phyloP scores from a whole-genome alignment of 805 yeast species.

The Pichia ethanolica region DNA sequence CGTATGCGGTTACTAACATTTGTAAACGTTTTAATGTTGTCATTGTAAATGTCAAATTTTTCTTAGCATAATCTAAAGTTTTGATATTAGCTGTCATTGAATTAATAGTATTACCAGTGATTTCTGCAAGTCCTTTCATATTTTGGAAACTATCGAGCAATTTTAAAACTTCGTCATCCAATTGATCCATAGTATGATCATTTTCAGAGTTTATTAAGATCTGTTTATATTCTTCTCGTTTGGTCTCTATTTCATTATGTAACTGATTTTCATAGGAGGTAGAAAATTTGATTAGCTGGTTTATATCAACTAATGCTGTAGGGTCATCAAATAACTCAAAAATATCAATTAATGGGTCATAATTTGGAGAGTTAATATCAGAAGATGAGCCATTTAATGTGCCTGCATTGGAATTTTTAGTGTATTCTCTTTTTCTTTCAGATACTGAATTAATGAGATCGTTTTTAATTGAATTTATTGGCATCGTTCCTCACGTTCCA shows the following conservation, averaged over 20 bases:
- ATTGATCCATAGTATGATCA: slow-evolving; percentile 16
- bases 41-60: slow-evolving; percentile 77
- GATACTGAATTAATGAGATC: not conserved
- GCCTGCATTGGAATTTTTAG: not conserved
- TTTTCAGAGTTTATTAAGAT: slow-evolving; percentile 11
- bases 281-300: slow-evolving; percentile 42
- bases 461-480: not conserved
- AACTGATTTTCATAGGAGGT: slow-evolving; percentile 43
- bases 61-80: slow-evolving; percentile 71
- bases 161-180: slow-evolving; percentile 30
- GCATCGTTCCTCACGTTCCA: not conserved
- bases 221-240: slow-evolving; percentile 30
- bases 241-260: slow-evolving; percentile 35
- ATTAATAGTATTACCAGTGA: slow-evolving; percentile 57
- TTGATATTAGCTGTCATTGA: slow-evolving; percentile 73
- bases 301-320: slow-evolving; percentile 42
- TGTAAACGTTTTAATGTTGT: slow-evolving; percentile 80
- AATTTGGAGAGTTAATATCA: slow-evolving; percentile 31
- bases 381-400: not conserved
- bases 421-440: not conserved
- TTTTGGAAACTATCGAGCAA: slow-evolving; percentile 39
- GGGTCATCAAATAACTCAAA: slow-evolving; percentile 44
- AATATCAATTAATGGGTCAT: slow-evolving; percentile 50
- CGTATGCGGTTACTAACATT: slow-evolving; percentile 73
- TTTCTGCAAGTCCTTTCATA: slow-evolving; percentile 40